Evolutionary conservation across 2,329 filamentous ascomycete species (phyloP), one percentile per base, ranked within the genome.

Genomic region (Colletotrichum sp.): DNA sequence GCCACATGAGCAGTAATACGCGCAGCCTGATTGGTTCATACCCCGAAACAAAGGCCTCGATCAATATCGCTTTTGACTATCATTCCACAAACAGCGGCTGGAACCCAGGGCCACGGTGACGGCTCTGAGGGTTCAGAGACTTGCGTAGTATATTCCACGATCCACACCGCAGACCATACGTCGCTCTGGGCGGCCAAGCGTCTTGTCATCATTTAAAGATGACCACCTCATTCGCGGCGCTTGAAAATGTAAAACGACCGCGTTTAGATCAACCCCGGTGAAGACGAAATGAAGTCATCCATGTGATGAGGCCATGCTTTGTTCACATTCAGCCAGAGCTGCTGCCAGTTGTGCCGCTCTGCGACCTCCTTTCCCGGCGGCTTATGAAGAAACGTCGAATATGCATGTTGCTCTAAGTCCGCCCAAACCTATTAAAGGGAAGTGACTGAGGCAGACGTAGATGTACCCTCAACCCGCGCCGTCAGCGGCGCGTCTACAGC

Each of bases 161-260:
- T 51, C n/a, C n/a, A n/a, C 43, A 11, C 43, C 43, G 43, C 43
- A 51, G 11, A 47, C 43, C 43, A 13, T 0, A 21, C 43, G 0
- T 51, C 43, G 43, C 6, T 8, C 11, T 13, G 0, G 11, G n/a
- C 11, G 4, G 18, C n/a, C n/a, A n/a, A n/a, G n/a, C 6, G 1
- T 51, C 4, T 51, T 51, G 43, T 51, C 11, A 51, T 5, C 2
- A 51, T 4, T 34, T 21, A 11, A 21, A 1, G 43, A 13, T 13
- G 13, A 51, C 21, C 43, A 51, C 11, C 43, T 51, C 43, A 51
- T 51, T 51, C 11, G 43, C 21, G 43, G 43, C n/a, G 43, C 21
- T 51, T 21, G 2, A 2, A 3, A 2, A 21, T 2, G 43, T 8
- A 51, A 11, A 51, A 51, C 8, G 43, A 51, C 6, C 43, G 11